phyloP scores from a whole-genome alignment of 1,139 yeast species.

The Protomyces inouyei region DNA sequence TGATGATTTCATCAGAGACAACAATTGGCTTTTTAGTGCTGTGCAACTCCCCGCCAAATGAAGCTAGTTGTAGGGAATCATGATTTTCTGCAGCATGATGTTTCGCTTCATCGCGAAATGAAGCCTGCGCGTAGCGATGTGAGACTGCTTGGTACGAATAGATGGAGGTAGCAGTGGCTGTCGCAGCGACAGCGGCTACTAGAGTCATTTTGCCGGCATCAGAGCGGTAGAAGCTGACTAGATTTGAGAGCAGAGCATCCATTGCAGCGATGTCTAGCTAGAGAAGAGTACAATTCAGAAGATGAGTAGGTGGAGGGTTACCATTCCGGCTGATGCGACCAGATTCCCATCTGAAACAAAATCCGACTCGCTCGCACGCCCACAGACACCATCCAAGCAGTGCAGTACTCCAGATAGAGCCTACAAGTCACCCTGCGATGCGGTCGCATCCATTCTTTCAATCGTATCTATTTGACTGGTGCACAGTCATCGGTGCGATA shows the following conservation, averaged over 20 bases:
- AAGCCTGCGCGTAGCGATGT: background rate
- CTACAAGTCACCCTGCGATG: background rate
- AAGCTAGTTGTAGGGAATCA: slow-evolving; percentile 5
- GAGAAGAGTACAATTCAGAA: too few relatives aligned
- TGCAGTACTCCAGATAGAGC: too few relatives aligned
- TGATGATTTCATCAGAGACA: slow-evolving; percentile 61
- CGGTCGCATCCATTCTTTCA: slow-evolving; percentile 3
- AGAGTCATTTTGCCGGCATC: slow-evolving; percentile 8
- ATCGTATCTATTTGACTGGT: slow-evolving; percentile 14
- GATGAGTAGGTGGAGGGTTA: background rate
- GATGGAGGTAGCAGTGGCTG: slow-evolving; percentile 21
- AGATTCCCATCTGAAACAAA: background rate
- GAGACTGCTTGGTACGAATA: slow-evolving; percentile 11
- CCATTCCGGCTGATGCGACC: background rate
- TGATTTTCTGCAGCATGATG: slow-evolving; percentile 10
- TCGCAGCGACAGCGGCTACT: slow-evolving; percentile 13
- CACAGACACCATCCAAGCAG: too few relatives aligned
- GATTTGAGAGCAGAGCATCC: background rate
- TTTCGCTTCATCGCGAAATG: background rate
- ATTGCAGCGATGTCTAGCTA: background rate
- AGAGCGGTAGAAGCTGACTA: slow-evolving; percentile 1
- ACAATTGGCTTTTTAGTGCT: background rate
- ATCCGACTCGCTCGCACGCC: too few relatives aligned
- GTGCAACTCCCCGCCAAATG: slow-evolving; percentile 4
- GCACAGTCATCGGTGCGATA: slow-evolving; percentile 19